Base-by-base conservation (phyloP, 2,329 filamentous ascomycete species). In the Onygenales sp. region DNA sequence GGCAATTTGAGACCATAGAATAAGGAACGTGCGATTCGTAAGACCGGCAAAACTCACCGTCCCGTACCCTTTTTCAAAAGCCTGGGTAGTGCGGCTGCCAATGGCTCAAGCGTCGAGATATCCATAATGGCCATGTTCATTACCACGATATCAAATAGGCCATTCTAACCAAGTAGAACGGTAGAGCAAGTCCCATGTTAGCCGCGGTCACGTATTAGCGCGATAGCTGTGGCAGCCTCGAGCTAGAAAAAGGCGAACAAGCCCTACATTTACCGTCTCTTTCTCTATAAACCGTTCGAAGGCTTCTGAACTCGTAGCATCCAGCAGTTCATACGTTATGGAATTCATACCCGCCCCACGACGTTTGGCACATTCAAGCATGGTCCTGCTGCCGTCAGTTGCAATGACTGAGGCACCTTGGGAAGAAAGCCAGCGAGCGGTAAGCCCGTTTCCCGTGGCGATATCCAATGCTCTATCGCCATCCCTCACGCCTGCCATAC, bases 81-180 rank as follows among this genome's bases (percentile, higher is more conserved):
- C 48, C 60, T 60, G 3, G 70, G 70, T 33, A 79, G 60, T 0
- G 70, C 68, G 10, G 63, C 56, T 1, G 72, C 75, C 8, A 78
- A 61, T 1, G 72, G 70, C 8, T 71, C 67, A 5, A 78, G 60
- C 7, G 66, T 68, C 17, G 72, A 63, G 3, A 78, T 65, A 53
- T 78, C 76, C 72, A 77, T 77, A 43, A 77, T 63, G 7, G 74
- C 75, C 70, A 77, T 77, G 60, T 77, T 78, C 57, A 76, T 72
- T 14, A 72, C 65, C 21, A 77, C 63, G 14, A 75, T 62, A 52
- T 77, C 73, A 57, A 75, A 78, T 38, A 57, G 54, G 9, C 55
- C 60, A 50, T 53, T 43, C 67, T 70, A 58, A 6, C 33, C 41
- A 48, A 43, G 21, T 7, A 49, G 36, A 52, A 45, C 38, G 43